Conservation (phyloP, 129 eudicot genomes). For the Mikania micrantha region DNA sequence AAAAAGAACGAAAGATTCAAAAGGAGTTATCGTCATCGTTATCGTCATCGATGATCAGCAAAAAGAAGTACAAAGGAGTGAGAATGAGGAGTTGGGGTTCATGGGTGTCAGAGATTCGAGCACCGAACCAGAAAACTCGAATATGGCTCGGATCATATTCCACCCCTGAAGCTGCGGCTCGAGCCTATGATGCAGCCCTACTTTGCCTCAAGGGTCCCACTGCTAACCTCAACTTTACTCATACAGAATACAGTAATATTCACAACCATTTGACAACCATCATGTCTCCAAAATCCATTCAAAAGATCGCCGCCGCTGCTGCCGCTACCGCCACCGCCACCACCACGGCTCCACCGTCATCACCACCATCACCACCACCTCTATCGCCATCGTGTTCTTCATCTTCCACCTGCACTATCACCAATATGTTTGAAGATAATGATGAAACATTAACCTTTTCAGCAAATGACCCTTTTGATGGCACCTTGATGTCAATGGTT, state of each 20-base stretch:
- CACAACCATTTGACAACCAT: slow-evolving; percentile 10
- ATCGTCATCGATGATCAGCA: slow-evolving; percentile 22
- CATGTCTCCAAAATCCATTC: slow-evolving; percentile 79
- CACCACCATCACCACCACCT: slow-evolving; percentile 23
- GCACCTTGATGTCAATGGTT: slow-evolving; percentile 23
- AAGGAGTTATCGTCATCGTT: neutral
- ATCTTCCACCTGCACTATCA: slow-evolving; percentile 20
- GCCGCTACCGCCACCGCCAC: slow-evolving; percentile 21
- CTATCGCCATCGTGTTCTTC: no score
- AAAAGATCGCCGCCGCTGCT: slow-evolving; percentile 69
- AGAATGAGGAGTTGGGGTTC: slow-evolving; percentile 99
- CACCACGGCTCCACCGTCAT: neutral
- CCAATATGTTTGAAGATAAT: slow-evolving; percentile 28
- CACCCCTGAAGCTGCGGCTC: slow-evolving; percentile 85
- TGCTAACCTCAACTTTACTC: slow-evolving; percentile 75
- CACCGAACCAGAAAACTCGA: slow-evolving; percentile 87
- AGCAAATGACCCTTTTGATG: slow-evolving; percentile 31
- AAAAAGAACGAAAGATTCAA: slow-evolving; percentile 13
- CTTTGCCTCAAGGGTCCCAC: slow-evolving; percentile 75
- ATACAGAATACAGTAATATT: slow-evolving; percentile 11
- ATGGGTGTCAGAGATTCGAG: slow-evolving; percentile 81
- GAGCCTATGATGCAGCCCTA: slow-evolving; percentile 95
- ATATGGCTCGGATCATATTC: slow-evolving; percentile 97
- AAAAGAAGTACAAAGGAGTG: slow-evolving; percentile 83
- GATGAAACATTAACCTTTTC: slow-evolving; percentile 7